Conservation (phyloP, 352 stramenopile species). For the Pythium insidiosum region DNA sequence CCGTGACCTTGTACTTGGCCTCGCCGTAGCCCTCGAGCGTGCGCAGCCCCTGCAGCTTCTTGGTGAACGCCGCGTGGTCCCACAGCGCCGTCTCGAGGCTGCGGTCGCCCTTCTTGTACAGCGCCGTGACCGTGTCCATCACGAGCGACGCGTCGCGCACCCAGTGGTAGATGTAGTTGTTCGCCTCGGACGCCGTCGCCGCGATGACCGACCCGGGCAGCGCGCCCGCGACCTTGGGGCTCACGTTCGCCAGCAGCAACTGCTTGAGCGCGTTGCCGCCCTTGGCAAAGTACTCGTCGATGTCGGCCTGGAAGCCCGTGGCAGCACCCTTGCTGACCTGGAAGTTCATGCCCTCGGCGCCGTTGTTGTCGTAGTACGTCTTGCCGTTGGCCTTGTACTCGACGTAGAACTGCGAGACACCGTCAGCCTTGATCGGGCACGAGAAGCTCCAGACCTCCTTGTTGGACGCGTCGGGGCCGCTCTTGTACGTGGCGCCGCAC, state of each 20-base stretch:
- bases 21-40: constrained; percentile 12
- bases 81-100: constrained; percentile 13
- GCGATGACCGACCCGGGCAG: constrained; percentile 13
- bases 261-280: constrained; percentile 9
- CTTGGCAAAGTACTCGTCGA: constrained; percentile 3
- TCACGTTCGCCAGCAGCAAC: constrained; percentile 15
- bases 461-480: constrained; percentile 10
- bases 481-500: constrained; percentile 10
- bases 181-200: constrained; percentile 1
- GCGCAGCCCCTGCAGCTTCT: constrained; percentile 11
- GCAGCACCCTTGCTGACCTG: no score
- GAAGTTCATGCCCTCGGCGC: constrained; percentile 9
- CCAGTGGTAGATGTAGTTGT: constrained; percentile 21
- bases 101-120: constrained; percentile 10
- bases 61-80: constrained; percentile 18
- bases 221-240: constrained; percentile 10
- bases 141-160: constrained; percentile 14
- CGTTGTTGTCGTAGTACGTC: constrained; percentile 22
- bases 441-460: constrained; percentile 14
- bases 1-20: constrained; percentile 19
- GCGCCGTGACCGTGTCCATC: constrained; percentile 12
- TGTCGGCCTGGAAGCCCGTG: constrained; percentile 12
- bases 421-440: constrained; percentile 8
- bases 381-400: constrained; percentile 16
- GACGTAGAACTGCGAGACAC: constrained; percentile 18